These are phyloP conservation scores for Clathrus columnatus DNA, from an alignment of 768 basidiomycete species.

Conservation along the genomic window DNA sequence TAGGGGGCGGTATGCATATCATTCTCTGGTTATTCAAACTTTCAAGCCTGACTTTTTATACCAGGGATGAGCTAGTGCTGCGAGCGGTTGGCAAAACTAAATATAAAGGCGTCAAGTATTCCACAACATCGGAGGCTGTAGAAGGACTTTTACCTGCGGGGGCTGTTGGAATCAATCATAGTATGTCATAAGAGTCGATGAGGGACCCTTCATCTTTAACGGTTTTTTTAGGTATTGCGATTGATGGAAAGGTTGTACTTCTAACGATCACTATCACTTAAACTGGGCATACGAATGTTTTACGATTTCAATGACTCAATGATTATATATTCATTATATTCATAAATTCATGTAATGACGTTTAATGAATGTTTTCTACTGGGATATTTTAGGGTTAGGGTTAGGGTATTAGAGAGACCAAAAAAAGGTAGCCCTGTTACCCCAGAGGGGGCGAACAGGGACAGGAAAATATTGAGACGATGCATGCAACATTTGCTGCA, in stretches of 20 bases:
- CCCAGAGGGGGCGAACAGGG: conserved; percentile 8
- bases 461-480: conserved; percentile 11
- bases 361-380: no score
- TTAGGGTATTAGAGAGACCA: not conserved
- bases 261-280: conserved; percentile 41
- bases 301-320: not conserved
- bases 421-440: conserved; percentile 5
- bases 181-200: conserved; percentile 22
- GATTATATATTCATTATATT: not conserved
- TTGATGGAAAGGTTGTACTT: conserved; percentile 47
- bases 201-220: not conserved
- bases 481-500: conserved; percentile 3
- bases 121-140: conserved; percentile 36
- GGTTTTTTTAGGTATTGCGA: conserved; percentile 40
- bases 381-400: conserved; percentile 1
- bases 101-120: conserved; percentile 39
- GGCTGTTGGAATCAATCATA: conserved; percentile 40
- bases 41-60: not conserved
- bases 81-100: conserved; percentile 28
- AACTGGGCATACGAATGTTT: not conserved
- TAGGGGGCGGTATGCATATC: conserved; percentile 19
- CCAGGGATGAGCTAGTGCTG: conserved; percentile 32
- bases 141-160: conserved; percentile 49
- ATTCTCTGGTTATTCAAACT: not conserved
- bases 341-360: not conserved